Conservation (phyloP, 2,329 filamentous ascomycete species). For the Aspergillus sp. region DNA sequence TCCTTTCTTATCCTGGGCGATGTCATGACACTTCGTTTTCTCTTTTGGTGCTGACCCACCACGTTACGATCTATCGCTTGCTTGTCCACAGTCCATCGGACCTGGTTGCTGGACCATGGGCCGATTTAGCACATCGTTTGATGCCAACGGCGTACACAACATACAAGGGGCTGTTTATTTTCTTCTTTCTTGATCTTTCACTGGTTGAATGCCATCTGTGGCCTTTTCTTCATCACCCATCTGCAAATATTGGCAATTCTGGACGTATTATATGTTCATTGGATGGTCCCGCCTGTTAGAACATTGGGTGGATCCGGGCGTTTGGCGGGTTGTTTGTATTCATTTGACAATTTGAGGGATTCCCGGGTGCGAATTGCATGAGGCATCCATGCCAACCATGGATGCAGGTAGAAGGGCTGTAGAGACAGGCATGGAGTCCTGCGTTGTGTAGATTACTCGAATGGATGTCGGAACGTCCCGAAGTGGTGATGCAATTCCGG, state of each 20-base stretch:
- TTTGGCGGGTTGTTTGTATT: no score
- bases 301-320: no score
- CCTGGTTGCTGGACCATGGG: constrained; percentile 7
- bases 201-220: constrained; percentile 5
- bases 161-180: constrained; percentile 14
- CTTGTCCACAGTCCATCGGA: constrained; percentile 11
- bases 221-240: constrained; percentile 2
- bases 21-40: constrained; percentile 19
- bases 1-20: constrained; percentile 1
- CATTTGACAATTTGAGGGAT: no score
- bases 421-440: no score
- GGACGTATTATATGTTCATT: no score
- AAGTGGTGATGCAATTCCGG: no score
- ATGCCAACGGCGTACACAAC: constrained; percentile 21
- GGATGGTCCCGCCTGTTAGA: no score
- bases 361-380: no score
- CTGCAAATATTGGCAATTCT: constrained; percentile 3
- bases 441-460: no score
- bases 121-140: constrained; percentile 13
- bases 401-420: no score
- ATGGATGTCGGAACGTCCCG: no score
- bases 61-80: constrained; percentile 21
- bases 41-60: constrained; percentile 11
- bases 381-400: no score
- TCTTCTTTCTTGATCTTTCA: constrained; percentile 12